A percentile compares a stretch with the other conserved stretches of the same genome.
Evolutionary conservation across 2,329 filamentous ascomycete genomes (phyloP).

Genomic region (Alternaria atra): DNA sequence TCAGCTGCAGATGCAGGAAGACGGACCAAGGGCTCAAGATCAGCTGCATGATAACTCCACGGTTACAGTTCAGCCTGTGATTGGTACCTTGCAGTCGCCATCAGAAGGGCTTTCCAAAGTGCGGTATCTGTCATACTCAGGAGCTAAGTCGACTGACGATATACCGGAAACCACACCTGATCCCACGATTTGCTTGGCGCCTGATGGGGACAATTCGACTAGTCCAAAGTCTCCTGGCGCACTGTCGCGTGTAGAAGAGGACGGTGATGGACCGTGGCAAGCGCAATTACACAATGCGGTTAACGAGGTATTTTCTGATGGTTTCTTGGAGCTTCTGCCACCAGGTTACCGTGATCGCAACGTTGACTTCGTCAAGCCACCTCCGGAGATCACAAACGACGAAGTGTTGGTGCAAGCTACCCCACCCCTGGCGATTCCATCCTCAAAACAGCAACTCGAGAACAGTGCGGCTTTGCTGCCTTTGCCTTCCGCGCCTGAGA

Average conservation of each 20-base stretch:
- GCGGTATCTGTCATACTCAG: neutral
- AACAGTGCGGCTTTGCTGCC: neutral
- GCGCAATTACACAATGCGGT: constrained; percentile 2
- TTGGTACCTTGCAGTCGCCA: neutral
- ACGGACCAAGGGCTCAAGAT: neutral
- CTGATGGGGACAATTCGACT: neutral
- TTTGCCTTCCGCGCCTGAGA: neutral
- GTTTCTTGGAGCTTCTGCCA: neutral
- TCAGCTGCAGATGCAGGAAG: neutral
- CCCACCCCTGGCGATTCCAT: no score
- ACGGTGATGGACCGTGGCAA: neutral
- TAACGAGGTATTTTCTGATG: neutral
- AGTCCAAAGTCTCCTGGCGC: neutral
- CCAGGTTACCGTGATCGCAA: neutral
- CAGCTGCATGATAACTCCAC: neutral
- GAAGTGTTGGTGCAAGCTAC: neutral
- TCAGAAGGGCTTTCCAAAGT: neutral
- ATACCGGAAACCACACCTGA: neutral
- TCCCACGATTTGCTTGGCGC: neutral
- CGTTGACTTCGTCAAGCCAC: neutral
- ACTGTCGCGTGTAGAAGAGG: neutral
- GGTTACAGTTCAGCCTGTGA: neutral
- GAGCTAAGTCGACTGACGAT: neutral
- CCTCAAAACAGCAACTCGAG: neutral
- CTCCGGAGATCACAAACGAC: neutral